phyloP scores from a whole-genome alignment of 2,329 filamentous ascomycete genomes.

The Fusarium denticulatum region DNA sequence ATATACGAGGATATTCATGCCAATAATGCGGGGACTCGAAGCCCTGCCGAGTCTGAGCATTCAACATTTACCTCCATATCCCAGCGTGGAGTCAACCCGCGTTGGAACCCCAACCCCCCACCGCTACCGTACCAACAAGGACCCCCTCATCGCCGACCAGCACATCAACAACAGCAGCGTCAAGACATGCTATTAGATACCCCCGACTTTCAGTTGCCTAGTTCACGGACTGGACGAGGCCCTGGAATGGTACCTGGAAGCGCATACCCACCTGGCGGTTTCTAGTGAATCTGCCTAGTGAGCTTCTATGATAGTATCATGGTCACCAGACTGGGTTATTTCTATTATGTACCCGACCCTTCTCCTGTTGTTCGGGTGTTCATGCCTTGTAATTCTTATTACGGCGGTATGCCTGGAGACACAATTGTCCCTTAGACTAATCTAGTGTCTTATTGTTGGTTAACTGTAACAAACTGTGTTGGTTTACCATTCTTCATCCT shows the following conservation, averaged over 20 bases:
- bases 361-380: conserved; percentile 1
- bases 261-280: conserved; percentile 58
- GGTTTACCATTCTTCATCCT: neutral
- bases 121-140: conserved; percentile 55
- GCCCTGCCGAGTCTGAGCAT: conserved; percentile 79
- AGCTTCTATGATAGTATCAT: neutral
- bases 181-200: conserved; percentile 83
- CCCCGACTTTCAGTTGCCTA: conserved; percentile 83
- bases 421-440: conserved; percentile 17
- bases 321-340: neutral
- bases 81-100: conserved; percentile 87
- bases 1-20: conserved; percentile 72
- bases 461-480: conserved; percentile 4
- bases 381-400: conserved; percentile 4
- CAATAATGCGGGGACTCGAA: conserved; percentile 65
- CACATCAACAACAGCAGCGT: conserved; percentile 64
- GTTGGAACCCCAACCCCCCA: conserved; percentile 74
- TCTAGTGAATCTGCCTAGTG: conserved; percentile 33
- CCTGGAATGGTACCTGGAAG: conserved; percentile 63
- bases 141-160: conserved; percentile 56
- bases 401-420: conserved; percentile 18
- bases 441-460: conserved; percentile 13
- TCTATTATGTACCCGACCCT: neutral
- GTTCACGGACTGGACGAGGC: conserved; percentile 48
- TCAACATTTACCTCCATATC: conserved; percentile 92